These are phyloP conservation scores for Hypoxylon sp. DNA, from an alignment of 2,329 filamentous ascomycete genomes.

Conservation along the genomic window DNA sequence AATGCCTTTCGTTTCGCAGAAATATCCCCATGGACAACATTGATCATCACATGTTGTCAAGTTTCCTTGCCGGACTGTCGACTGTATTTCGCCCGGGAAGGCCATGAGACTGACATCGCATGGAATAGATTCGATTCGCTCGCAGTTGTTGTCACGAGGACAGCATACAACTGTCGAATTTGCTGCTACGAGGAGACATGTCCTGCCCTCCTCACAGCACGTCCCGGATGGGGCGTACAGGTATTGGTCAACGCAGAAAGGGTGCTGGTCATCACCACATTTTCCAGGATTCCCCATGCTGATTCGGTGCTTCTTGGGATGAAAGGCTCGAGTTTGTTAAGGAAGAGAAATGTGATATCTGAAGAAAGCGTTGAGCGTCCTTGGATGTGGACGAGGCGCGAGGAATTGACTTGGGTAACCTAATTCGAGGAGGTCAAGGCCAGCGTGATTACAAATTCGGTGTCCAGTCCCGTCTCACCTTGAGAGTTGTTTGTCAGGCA, in stretches of 20 bases:
- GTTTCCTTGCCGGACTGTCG: neutral
- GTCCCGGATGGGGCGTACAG: neutral
- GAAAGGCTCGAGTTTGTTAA: neutral
- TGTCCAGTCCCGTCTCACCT: neutral
- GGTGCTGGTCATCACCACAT: neutral
- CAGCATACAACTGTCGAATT: constrained; percentile 7
- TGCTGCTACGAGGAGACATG: neutral
- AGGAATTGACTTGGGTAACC: neutral
- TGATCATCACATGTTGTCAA: neutral
- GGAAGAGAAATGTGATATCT: neutral
- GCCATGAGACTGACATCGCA: neutral
- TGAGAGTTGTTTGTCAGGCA: neutral
- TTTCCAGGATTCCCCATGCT: neutral
- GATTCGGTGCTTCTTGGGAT: neutral
- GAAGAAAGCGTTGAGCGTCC: neutral
- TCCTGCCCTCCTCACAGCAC: neutral
- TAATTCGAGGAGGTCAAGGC: neutral
- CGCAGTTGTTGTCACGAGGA: neutral
- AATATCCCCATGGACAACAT: constrained; percentile 8
- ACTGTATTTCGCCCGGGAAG: neutral
- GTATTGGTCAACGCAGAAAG: neutral
- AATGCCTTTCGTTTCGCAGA: neutral
- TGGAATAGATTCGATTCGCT: neutral
- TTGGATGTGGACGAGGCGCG: neutral
- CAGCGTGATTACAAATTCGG: neutral